phyloP scores from a whole-genome alignment of 2,329 filamentous ascomycete species.

The Xylariomycetidae sp. region DNA sequence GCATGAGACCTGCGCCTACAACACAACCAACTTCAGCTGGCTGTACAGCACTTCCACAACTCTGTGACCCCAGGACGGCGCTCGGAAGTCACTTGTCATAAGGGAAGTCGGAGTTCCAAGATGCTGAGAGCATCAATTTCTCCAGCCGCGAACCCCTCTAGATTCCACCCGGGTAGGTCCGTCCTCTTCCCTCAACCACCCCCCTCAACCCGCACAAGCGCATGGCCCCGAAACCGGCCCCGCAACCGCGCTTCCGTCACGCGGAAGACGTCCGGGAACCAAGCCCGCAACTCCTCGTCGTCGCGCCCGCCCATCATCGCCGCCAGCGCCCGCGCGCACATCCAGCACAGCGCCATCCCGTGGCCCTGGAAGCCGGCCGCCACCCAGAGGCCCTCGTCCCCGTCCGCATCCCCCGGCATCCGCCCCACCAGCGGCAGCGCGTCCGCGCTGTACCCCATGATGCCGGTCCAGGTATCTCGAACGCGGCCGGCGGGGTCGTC shows the following conservation, averaged over 20 bases:
- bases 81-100: too few relatives aligned
- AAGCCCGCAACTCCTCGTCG: slow-evolving; percentile 29
- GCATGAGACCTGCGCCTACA: too few relatives aligned
- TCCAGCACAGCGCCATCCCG: slow-evolving; percentile 59
- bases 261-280: slow-evolving; percentile 49
- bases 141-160: too few relatives aligned
- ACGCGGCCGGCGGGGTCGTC: slow-evolving; percentile 35
- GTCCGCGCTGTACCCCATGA: slow-evolving; percentile 52
- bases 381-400: slow-evolving; percentile 44
- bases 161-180: too few relatives aligned
- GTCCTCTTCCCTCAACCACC: too few relatives aligned
- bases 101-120: too few relatives aligned
- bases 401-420: slow-evolving; percentile 36
- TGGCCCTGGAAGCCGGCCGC: slow-evolving; percentile 59
- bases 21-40: too few relatives aligned
- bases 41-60: too few relatives aligned
- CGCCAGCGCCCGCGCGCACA: slow-evolving; percentile 51
- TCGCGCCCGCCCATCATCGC: slow-evolving; percentile 41
- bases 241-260: slow-evolving; percentile 39
- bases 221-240: slow-evolving; percentile 29
- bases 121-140: too few relatives aligned
- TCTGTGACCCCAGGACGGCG: too few relatives aligned
- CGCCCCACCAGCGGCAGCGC: slow-evolving; percentile 46
- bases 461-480: slow-evolving; percentile 45
- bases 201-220: too few relatives aligned